phyloP scores from a whole-genome alignment of 2,329 filamentous ascomycete species.

The Zelopaecilomyces penicillatus region DNA sequence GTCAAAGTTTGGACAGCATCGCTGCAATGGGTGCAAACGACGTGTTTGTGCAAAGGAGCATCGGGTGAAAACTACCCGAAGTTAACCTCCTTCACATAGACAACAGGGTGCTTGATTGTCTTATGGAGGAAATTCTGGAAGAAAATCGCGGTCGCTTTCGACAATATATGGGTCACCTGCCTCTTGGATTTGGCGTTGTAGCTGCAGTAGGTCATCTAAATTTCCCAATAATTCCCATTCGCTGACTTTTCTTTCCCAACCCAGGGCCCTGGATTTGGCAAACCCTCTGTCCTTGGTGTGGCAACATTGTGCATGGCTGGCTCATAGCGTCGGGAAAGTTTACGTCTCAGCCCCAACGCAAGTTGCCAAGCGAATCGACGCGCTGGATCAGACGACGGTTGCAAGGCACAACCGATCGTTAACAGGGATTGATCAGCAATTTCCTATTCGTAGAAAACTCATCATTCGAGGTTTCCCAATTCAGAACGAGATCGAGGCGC shows the following conservation, averaged over 20 bases:
- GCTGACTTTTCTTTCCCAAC: too few species aligned
- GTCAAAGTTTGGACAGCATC: too few species aligned
- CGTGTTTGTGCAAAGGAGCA: too few species aligned
- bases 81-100: slow-evolving; percentile 5
- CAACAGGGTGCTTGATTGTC: background rate
- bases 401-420: background rate
- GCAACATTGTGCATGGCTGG: slow-evolving; percentile 4
- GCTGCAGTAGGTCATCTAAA: slow-evolving; percentile 9
- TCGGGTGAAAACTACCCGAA: too few species aligned
- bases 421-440: too few species aligned
- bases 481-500: background rate
- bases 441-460: background rate
- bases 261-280: slow-evolving; percentile 11
- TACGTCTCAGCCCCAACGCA: slow-evolving; percentile 8
- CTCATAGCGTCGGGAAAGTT: slow-evolving; percentile 1
- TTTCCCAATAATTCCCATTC: background rate
- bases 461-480: background rate
- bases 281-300: slow-evolving; percentile 3
- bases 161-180: slow-evolving; percentile 7
- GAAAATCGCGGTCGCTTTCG: slow-evolving; percentile 8
- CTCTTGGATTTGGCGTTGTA: slow-evolving; percentile 10
- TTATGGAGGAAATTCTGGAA: slow-evolving; percentile 3
- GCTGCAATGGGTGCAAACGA: too few species aligned
- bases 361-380: background rate
- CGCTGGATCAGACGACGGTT: background rate